Base-by-base conservation (phyloP, 2,329 filamentous ascomycete species). In the Ophiostoma fasciatum region DNA sequence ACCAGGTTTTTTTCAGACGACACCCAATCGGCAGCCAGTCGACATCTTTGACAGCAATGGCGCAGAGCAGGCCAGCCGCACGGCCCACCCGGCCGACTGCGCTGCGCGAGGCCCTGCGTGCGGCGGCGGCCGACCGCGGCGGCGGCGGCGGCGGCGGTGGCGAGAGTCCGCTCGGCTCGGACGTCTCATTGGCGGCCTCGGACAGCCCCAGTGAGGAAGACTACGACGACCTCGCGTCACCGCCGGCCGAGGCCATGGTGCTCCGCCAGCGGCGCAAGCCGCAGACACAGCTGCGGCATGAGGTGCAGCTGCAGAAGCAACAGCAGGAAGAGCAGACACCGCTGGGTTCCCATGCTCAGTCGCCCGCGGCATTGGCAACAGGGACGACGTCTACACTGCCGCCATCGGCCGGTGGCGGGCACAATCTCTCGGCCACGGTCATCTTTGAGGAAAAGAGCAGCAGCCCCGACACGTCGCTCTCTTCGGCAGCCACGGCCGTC, bases 151-250 rank as follows among this genome's bases (percentile, higher is more conserved):
- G n/a, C n/a, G n/a, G n/a, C n/a, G n/a, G n/a, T n/a, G n/a, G n/a
- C n/a, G n/a, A n/a, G n/a, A n/a, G n/a, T n/a, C n/a, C 36, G 1
- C 17, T 28, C 22, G 35, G 32, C 33, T 44, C 41, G 23, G 45
- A 41, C 14, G 28, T 30, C 6, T 42, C 44, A 4, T n/a, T 41
- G 4, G 43, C 41, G 43, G 48, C 22, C 1, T 61, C 58, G 3
- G 61, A 62, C 12, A 61, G 55, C 12, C 50, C 60, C 2, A 64
- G 60, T 26, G 62, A 62, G 36, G 62, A 64, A 42, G 62, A 64
- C 37, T 63, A 63, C 31, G 60, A 64, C 22, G 55, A 60, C 13
- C 49, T 53, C 14, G 45, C 46, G 2, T 46, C 25, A 10, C 39
- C 34, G 33, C 44, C 38, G 9, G 36, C 38, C n/a, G 46, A 38